phyloP scores from a whole-genome alignment of 805 yeast genomes.

The Brettanomyces bruxellensis region DNA sequence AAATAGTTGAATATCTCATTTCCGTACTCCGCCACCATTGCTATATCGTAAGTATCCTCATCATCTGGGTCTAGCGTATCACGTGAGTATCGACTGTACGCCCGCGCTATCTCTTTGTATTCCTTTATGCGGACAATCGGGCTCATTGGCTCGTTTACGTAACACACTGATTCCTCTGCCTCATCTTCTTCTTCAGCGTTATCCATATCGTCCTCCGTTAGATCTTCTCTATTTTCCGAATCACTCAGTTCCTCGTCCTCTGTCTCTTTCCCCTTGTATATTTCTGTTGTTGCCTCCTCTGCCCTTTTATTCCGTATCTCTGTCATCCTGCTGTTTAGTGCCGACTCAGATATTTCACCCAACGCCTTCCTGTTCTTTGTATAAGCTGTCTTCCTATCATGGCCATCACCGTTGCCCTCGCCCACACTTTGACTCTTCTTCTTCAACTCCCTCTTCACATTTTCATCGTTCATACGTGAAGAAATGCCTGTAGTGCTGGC shows the following conservation, averaged over 20 bases:
- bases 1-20: conserved; percentile 76
- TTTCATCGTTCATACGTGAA: neutral
- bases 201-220: conserved; percentile 5
- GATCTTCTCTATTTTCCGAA: neutral
- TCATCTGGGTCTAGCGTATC: conserved; percentile 58
- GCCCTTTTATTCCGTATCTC: neutral
- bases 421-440: neutral
- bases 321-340: conserved; percentile 10
- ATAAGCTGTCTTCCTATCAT: too few relatives aligned
- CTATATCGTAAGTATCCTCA: conserved; percentile 76
- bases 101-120: conserved; percentile 39
- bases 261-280: neutral
- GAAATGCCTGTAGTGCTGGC: too few relatives aligned
- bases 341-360: conserved; percentile 21
- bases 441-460: conserved; percentile 1
- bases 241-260: conserved; percentile 3
- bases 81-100: conserved; percentile 43
- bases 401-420: neutral
- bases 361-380: conserved; percentile 16
- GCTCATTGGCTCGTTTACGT: conserved; percentile 40
- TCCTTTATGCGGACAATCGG: conserved; percentile 45
- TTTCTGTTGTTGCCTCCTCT: neutral
- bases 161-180: neutral
- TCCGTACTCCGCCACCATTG: conserved; percentile 92
- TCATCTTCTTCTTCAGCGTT: conserved; percentile 3